Conservation (phyloP, 2,329 filamentous ascomycete species). For the Monilinia vaccinii-corymbosi region DNA sequence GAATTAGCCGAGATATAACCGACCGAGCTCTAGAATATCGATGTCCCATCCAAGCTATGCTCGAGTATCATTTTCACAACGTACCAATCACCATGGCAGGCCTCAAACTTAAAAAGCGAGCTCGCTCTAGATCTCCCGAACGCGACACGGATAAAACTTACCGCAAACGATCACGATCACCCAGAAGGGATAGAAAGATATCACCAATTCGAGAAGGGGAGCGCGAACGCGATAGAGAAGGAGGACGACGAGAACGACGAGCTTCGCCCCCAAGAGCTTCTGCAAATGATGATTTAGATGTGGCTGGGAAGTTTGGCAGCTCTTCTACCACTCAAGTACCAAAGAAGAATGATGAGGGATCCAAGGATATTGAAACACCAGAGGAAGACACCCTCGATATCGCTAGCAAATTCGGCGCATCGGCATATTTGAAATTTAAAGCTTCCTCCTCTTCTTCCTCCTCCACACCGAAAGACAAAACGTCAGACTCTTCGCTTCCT, state of each 20-base stretch:
- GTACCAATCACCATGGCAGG: constrained; percentile 5
- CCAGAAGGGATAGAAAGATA: constrained; percentile 33
- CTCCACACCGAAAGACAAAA: background rate
- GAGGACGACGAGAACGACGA: constrained; percentile 41
- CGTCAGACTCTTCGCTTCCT: constrained; percentile 10
- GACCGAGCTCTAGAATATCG: background rate
- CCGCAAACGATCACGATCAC: constrained; percentile 9
- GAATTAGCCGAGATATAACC: background rate
- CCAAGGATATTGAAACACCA: background rate
- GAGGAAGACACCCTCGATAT: constrained; percentile 9
- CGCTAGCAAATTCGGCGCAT: constrained; percentile 8
- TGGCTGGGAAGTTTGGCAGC: constrained; percentile 27
- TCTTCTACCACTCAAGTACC: background rate
- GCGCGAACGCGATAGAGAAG: constrained; percentile 31
- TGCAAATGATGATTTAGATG: constrained; percentile 26
- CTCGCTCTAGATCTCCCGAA: constrained; percentile 8
- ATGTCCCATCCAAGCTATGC: background rate
- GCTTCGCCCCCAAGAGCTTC: constrained; percentile 35
- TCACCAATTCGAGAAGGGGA: constrained; percentile 29
- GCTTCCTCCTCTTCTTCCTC: background rate
- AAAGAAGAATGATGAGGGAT: constrained; percentile 8
- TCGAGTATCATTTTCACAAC: background rate
- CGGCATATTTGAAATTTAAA: constrained; percentile 6
- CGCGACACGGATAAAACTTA: constrained; percentile 6
- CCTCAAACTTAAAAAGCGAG: constrained; percentile 9